Conservation (phyloP, 768 basidiomycete genomes). For the Trametes meyenii region DNA sequence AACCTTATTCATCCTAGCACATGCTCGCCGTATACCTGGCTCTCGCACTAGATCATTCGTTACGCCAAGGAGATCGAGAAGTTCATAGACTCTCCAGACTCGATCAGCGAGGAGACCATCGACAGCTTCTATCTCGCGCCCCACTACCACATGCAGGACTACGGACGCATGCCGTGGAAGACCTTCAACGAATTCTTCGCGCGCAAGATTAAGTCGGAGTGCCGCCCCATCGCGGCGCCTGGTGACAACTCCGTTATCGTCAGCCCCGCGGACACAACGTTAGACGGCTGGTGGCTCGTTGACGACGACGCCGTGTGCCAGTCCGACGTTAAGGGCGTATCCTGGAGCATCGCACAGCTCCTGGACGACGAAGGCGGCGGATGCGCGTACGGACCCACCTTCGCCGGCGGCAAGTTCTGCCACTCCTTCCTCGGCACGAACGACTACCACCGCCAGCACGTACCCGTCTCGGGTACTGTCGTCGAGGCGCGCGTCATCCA, state of each 20-base stretch:
- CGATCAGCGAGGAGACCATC: slow-evolving; percentile 18
- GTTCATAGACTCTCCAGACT: slow-evolving; percentile 22
- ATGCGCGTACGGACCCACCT: slow-evolving; percentile 6
- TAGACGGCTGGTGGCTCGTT: slow-evolving; percentile 22
- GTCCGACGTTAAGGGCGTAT: slow-evolving; percentile 22
- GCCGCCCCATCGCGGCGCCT: slow-evolving; percentile 17
- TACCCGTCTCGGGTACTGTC: slow-evolving; percentile 24
- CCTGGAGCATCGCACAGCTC: slow-evolving; percentile 26
- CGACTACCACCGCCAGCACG: slow-evolving; percentile 31
- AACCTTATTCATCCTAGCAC: slow-evolving; percentile 19
- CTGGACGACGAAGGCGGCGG: slow-evolving; percentile 13
- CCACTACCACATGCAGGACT: slow-evolving; percentile 23
- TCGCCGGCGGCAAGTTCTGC: slow-evolving; percentile 23
- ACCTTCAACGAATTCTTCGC: slow-evolving; percentile 31
- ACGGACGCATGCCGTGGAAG: slow-evolving; percentile 21
- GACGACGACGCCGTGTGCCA: slow-evolving; percentile 12
- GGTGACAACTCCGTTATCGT: slow-evolving; percentile 14
- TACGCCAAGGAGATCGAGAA: slow-evolving; percentile 25
- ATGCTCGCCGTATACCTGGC: slow-evolving; percentile 13
- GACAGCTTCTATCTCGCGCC: slow-evolving; percentile 14
- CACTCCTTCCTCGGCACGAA: slow-evolving; percentile 25
- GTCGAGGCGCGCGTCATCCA: slow-evolving; percentile 23
- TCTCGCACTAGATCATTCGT: slow-evolving; percentile 25
- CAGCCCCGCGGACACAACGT: slow-evolving; percentile 21
- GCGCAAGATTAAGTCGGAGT: slow-evolving; percentile 16